Base-by-base conservation (phyloP, 108 stramenopile genomes). In the Nannochloropsis salina region DNA sequence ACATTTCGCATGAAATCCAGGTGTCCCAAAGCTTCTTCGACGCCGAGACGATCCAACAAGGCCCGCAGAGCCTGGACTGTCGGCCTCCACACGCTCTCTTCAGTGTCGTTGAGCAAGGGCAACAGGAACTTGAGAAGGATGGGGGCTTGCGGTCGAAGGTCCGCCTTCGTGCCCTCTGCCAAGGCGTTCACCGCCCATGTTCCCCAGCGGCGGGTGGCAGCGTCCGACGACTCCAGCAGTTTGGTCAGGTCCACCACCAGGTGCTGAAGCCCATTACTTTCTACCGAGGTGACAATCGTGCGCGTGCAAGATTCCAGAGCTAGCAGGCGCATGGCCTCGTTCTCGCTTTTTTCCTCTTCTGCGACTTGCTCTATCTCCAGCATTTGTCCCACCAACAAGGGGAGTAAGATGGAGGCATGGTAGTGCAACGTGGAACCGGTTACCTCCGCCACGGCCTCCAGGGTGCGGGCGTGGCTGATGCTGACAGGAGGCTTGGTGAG, bases 21-120 rank as follows among this genome's bases (percentile, higher is more conserved):
- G 82, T 99, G 95, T 9, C 89, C 92, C 45, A 95, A 94, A 43
- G 97, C 92, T 90, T 94, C 95, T 83, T 98, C 97, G 12, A 95
- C 94, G 21, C 96, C 92, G 61, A 96, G 95, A 43, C 90, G 83
- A 22, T 90, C 93, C 44, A 95, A 94, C 8, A 99, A 86, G 22
- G 95, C 94, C 84, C 84, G 41, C 41, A 95, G 90, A 1, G 94
- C 93, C 43, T 80, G 45, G 61, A 92, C 84, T 40, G 91, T 89
- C 42, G 94, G 91, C 82, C 92, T 91, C 84, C 95, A 80, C 12
- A 95, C 95, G 18, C 86, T 87, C 9, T 81, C 83, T 83, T 93
- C 94, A 41, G 95, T 94, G 81, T 95, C 95, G 83, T 95, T 95
- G 44, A 95, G 89, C 42, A 94, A 92, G 85, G 93, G 92, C 80